phyloP scores from a whole-genome alignment of 805 yeast genomes.

The Candida chilensis region DNA sequence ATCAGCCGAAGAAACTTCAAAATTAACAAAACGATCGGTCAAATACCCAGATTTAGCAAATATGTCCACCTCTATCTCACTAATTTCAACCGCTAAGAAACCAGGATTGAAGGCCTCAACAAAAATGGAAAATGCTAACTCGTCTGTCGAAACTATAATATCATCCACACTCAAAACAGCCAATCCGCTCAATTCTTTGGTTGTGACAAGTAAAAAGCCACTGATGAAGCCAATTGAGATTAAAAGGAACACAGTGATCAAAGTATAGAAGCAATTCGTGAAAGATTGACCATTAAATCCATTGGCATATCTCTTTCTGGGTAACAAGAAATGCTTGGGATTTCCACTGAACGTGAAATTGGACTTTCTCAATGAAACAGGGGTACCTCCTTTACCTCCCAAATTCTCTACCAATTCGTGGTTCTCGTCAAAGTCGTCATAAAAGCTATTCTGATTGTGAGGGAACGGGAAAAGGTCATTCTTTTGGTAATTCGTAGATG shows the following conservation, averaged over 20 bases:
- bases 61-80: constrained; percentile 67
- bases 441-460: background rate
- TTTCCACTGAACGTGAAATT: too few species aligned
- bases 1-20: too few species aligned
- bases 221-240: constrained; percentile 65
- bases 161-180: constrained; percentile 54
- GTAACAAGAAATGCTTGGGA: constrained; percentile 17
- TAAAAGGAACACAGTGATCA: constrained; percentile 37
- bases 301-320: constrained; percentile 17
- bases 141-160: constrained; percentile 75
- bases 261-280: constrained; percentile 29
- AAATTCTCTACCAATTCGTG: too few species aligned
- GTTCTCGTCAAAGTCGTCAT: constrained; percentile 2
- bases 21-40: too few species aligned
- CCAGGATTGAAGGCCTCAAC: constrained; percentile 87
- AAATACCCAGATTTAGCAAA: constrained; percentile 67
- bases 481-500: background rate
- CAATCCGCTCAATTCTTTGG: constrained; percentile 70
- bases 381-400: too few species aligned
- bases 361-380: too few species aligned
- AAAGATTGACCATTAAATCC: constrained; percentile 6
- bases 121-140: constrained; percentile 68
- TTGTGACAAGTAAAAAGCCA: constrained; percentile 81
- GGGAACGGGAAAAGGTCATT: background rate
- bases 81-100: constrained; percentile 54